Evolutionary conservation across 352 stramenopile species (phyloP).

Genomic region (Hyaloperonospora arabidopsidis): DNA sequence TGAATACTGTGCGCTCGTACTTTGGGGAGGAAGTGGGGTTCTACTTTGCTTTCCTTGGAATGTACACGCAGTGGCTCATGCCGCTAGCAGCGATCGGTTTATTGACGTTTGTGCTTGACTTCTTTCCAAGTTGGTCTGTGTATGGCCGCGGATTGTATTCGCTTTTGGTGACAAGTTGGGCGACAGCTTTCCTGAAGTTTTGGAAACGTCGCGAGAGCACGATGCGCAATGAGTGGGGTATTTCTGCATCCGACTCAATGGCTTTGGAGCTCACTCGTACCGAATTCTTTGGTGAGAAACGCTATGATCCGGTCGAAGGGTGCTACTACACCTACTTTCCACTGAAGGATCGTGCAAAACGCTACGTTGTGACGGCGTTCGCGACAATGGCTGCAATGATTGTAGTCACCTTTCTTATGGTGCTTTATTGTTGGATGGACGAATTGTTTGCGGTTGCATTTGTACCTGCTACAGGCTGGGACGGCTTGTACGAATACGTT

Average conservation of each 20-base stretch:
- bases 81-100: conserved; percentile 83
- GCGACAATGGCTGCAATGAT: conserved; percentile 61
- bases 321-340: conserved; percentile 78
- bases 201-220: conserved; percentile 87
- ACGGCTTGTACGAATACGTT: conserved; percentile 59
- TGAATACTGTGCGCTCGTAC: conserved; percentile 61
- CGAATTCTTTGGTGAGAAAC: conserved; percentile 64
- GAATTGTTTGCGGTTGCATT: conserved; percentile 57
- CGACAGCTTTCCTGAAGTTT: conserved; percentile 84
- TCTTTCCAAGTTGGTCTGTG: conserved; percentile 39
- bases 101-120: conserved; percentile 83
- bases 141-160: conserved; percentile 78
- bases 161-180: conserved; percentile 87
- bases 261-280: conserved; percentile 46
- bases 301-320: conserved; percentile 76
- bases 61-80: conserved; percentile 92
- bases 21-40: conserved; percentile 90
- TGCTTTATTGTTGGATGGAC: conserved; percentile 76
- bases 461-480: conserved; percentile 52
- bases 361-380: conserved; percentile 65
- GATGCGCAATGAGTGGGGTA: conserved; percentile 82
- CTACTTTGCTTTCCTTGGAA: conserved; percentile 96
- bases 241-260: conserved; percentile 35
- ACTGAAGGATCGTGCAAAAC: conserved; percentile 65
- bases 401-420: conserved; percentile 66